Evolutionary conservation across 2,329 filamentous ascomycete genomes (phyloP).

Genomic region (Achaetomium macrosporum): DNA sequence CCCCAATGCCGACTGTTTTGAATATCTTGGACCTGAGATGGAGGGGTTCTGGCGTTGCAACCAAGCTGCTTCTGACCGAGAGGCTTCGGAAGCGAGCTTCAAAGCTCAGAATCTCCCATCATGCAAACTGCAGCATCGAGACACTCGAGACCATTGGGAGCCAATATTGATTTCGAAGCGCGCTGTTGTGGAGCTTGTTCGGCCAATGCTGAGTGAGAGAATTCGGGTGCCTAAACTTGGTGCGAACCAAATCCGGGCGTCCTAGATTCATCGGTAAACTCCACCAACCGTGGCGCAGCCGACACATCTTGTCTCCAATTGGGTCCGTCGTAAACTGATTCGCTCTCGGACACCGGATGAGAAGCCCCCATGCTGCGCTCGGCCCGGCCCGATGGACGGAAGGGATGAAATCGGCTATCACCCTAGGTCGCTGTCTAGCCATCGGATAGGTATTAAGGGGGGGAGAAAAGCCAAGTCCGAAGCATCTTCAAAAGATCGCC

Average conservation of each 20-base stretch:
- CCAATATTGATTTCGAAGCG: not conserved
- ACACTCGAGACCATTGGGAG: not conserved
- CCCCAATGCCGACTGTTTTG: constrained; percentile 1
- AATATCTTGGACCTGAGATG: not conserved
- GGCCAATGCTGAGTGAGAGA: constrained; percentile 12
- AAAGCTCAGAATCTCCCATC: not conserved
- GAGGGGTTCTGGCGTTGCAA: not conserved
- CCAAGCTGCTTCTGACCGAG: not conserved
- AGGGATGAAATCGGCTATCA: too few species aligned
- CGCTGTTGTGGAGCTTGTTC: constrained; percentile 1
- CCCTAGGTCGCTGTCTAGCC: too few species aligned
- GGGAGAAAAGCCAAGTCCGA: too few species aligned
- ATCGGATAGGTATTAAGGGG: too few species aligned
- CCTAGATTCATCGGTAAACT: not conserved
- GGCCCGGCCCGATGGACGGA: too few species aligned
- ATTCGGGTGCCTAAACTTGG: constrained; percentile 14
- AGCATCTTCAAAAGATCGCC: too few species aligned
- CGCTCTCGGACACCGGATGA: not conserved
- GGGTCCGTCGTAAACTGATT: constrained; percentile 4
- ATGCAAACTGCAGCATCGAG: not conserved
- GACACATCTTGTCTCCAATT: not conserved
- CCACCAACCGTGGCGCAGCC: not conserved
- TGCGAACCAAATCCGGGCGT: not conserved
- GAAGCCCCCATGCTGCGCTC: too few species aligned
- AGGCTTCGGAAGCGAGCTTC: not conserved